Evolutionary conservation across 352 stramenopile species (phyloP).

Genomic region (Aphanomyces invadans): DNA sequence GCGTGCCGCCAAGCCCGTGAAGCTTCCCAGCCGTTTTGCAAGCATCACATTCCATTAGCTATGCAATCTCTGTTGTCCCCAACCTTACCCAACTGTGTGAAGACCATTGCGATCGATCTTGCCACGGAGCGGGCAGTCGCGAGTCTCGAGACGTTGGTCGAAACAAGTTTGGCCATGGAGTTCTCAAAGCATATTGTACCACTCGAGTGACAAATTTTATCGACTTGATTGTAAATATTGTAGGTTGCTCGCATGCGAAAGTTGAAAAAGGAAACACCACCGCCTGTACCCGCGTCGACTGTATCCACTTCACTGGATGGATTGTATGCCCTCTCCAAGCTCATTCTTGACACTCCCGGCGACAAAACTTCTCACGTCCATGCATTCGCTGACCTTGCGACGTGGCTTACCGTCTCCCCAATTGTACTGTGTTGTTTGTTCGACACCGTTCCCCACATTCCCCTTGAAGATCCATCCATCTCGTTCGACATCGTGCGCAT

Average conservation of each 20-base stretch:
- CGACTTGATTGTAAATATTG: too few species aligned
- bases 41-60: constrained; percentile 14
- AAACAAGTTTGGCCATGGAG: constrained; percentile 18
- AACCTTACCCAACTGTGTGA: not conserved
- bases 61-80: constrained; percentile 14
- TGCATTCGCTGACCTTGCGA: not conserved
- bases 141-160: not conserved
- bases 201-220: not conserved
- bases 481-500: not conserved
- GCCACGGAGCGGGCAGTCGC: constrained; percentile 16
- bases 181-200: constrained; percentile 23
- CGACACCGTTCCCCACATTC: not conserved
- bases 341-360: not conserved
- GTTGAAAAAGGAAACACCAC: not conserved
- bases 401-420: not conserved
- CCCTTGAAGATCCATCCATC: not conserved
- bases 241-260: constrained; percentile 10
- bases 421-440: constrained; percentile 9
- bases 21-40: constrained; percentile 16
- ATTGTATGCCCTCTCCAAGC: constrained; percentile 7
- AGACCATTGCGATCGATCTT: constrained; percentile 1
- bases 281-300: not conserved
- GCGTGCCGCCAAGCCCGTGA: constrained; percentile 4
- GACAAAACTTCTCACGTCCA: not conserved
- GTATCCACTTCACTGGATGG: not conserved